Base-by-base conservation (phyloP, 768 basidiomycete genomes). In the Mycena indigotica region DNA sequence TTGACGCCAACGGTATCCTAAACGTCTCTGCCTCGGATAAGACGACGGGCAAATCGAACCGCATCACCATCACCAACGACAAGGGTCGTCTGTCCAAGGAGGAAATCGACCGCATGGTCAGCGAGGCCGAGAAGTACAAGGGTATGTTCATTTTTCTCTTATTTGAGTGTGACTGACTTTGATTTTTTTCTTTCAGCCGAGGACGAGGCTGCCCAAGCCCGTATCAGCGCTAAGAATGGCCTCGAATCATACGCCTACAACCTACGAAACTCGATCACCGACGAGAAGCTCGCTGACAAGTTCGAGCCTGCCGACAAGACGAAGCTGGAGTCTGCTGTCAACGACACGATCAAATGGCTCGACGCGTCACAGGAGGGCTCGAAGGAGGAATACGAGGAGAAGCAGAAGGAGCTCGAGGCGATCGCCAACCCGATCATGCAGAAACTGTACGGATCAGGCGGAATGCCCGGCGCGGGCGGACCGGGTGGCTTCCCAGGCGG, bases 71-170 rank as follows among this genome's bases (percentile, higher is more conserved):
- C 76, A 94, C 90, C 67, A 94, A 94, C 73, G 95, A 97, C 81
- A 95, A 98, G 80, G 94, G 95, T 41, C 93, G 95, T 74, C 77
- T 98, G 65, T 94, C 91, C 62, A 93, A 96, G 79, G 95, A 98
- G 75, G 95, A 98, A 71, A 98, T 98, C 61, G 95, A 98, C 74
- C 91, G 94, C 72, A 98, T 98, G 95, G 93, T 98, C 41, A 71
- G 74, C 59, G 95, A 97, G 71, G 95, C 95, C 53, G 95, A 96
- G 85, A 86, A 87, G 71, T 95, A 94, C 82, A 93, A 89, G 77
- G 78, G 86, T 83, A 73, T 67, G 83, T 68, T n/a, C 10, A 23
- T 60, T 30, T 53, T 40, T 49, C 61, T 23, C 13, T 24, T 24
- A 51, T 13, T 1, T 3, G n/a, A 58, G 66, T 59, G 66, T 53